Conservation (phyloP, 768 basidiomycete species). For the Leccinellum albellum region DNA sequence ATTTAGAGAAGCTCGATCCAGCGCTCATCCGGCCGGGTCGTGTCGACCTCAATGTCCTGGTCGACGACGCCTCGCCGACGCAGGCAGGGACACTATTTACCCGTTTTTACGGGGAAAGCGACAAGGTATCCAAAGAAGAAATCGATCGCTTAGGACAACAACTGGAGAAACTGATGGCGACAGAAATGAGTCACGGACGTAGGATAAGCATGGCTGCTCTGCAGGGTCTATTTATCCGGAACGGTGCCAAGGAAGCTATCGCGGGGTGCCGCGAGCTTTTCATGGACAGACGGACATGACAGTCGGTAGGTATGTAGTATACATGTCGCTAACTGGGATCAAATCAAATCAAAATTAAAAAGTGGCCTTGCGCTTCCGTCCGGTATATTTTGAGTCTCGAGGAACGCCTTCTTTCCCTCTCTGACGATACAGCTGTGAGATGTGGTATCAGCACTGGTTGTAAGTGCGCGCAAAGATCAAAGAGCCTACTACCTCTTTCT, state of each 20-base stretch:
- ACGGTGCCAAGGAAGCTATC: constrained; percentile 54
- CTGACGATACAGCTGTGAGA: constrained; percentile 67
- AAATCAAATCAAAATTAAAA: constrained; percentile 55
- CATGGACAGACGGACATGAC: constrained; percentile 27
- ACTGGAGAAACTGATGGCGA: constrained; percentile 52
- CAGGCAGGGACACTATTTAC: constrained; percentile 79
- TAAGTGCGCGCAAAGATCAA: constrained; percentile 1
- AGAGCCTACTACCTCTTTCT: constrained; percentile 75
- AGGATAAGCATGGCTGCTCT: constrained; percentile 92
- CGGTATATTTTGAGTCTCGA: constrained; percentile 84
- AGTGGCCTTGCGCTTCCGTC: constrained; percentile 74
- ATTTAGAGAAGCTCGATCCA: constrained; percentile 81
- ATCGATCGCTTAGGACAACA: constrained; percentile 45
- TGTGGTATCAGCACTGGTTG: background rate
- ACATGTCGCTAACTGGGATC: background rate
- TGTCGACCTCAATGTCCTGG: constrained; percentile 79
- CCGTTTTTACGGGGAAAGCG: constrained; percentile 70
- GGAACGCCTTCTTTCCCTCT: constrained; percentile 85
- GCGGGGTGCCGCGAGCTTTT: constrained; percentile 44
- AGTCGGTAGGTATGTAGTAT: constrained; percentile 9
- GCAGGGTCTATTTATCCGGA: constrained; percentile 92
- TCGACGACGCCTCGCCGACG: constrained; percentile 81
- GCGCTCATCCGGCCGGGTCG: constrained; percentile 95
- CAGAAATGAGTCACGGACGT: constrained; percentile 48
- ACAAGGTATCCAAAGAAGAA: constrained; percentile 32